Conservation (phyloP, 2,329 filamentous ascomycete genomes). For the Penicillium sclerotigenum region DNA sequence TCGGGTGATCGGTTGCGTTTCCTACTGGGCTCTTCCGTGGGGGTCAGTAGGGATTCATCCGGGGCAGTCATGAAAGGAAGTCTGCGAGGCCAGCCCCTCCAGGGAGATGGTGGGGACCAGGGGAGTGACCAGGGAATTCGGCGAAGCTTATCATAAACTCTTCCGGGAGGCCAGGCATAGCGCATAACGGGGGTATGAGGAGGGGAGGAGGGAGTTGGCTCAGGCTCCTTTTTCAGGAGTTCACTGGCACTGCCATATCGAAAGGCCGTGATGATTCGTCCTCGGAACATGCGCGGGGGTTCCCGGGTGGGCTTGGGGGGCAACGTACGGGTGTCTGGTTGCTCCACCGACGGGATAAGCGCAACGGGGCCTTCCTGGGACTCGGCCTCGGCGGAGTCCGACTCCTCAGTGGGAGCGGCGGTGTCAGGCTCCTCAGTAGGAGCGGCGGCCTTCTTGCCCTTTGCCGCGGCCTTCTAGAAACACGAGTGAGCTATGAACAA, state of each 20-base stretch:
- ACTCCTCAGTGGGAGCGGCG: background rate
- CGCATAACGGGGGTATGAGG: background rate
- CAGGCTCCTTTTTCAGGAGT: background rate
- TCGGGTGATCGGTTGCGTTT: constrained; percentile 3
- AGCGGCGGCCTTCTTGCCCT: background rate
- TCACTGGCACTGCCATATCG: background rate
- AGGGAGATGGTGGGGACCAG: background rate
- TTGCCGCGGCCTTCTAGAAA: background rate
- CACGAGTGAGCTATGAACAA: background rate
- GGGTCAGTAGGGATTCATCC: constrained; percentile 2
- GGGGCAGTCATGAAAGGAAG: background rate
- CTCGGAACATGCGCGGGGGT: background rate
- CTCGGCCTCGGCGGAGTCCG: background rate
- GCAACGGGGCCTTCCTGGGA: background rate
- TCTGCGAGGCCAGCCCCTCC: background rate
- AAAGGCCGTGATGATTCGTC: background rate
- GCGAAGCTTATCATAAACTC: background rate
- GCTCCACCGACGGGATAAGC: background rate
- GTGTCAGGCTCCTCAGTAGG: background rate
- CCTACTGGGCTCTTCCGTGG: background rate
- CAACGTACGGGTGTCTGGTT: constrained; percentile 2
- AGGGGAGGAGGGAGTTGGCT: background rate
- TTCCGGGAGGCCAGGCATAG: constrained; percentile 1
- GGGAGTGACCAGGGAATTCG: constrained; percentile 4
- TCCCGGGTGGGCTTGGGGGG: background rate